Conservation (phyloP, 495 filamentous ascomycete species). For the Penicillium canescens region DNA sequence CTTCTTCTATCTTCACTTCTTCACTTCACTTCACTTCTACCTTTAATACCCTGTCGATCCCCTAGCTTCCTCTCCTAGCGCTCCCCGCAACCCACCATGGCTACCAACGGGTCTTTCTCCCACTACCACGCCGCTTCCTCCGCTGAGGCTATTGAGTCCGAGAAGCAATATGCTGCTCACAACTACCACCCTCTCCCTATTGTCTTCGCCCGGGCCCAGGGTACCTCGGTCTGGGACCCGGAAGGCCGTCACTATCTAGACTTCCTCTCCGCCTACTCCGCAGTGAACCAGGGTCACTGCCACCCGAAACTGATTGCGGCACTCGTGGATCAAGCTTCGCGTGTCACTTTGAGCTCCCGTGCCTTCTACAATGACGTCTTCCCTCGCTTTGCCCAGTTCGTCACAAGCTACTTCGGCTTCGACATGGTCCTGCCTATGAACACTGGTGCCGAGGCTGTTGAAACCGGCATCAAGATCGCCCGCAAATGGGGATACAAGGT, state of each 20-base stretch:
- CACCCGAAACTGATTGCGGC: slow-evolving; percentile 93
- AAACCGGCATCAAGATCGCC: slow-evolving; percentile 96
- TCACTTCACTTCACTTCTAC: not conserved
- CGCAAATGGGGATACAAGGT: slow-evolving; percentile 99
- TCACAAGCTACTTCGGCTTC: slow-evolving; percentile 85
- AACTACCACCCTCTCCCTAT: slow-evolving; percentile 98
- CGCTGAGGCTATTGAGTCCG: slow-evolving; percentile 73
- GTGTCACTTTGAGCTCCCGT: slow-evolving; percentile 89
- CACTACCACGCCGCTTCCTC: slow-evolving; percentile 82
- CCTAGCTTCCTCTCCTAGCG: not conserved
- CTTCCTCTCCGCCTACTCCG: slow-evolving; percentile 96
- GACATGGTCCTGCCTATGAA: slow-evolving; percentile 99
- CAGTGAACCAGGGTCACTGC: slow-evolving; percentile 98
- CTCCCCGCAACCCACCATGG: slow-evolving; percentile 32
- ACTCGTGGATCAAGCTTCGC: slow-evolving; percentile 83
- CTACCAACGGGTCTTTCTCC: slow-evolving; percentile 33
- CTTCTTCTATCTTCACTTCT: slow-evolving; percentile 4
- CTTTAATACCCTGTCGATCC: slow-evolving; percentile 8
- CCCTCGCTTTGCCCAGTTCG: slow-evolving; percentile 91
- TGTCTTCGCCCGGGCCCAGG: slow-evolving; percentile 80
- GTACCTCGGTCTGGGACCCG: slow-evolving; percentile 92
- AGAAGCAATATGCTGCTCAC: slow-evolving; percentile 87
- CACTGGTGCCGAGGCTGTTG: slow-evolving; percentile 97
- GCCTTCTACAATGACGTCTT: slow-evolving; percentile 99
- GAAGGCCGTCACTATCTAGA: slow-evolving; percentile 97